These are phyloP conservation scores for Cutaneotrichosporon cyanovorans DNA, from an alignment of 1,284 basidiomycete species.

Conservation along the genomic window DNA sequence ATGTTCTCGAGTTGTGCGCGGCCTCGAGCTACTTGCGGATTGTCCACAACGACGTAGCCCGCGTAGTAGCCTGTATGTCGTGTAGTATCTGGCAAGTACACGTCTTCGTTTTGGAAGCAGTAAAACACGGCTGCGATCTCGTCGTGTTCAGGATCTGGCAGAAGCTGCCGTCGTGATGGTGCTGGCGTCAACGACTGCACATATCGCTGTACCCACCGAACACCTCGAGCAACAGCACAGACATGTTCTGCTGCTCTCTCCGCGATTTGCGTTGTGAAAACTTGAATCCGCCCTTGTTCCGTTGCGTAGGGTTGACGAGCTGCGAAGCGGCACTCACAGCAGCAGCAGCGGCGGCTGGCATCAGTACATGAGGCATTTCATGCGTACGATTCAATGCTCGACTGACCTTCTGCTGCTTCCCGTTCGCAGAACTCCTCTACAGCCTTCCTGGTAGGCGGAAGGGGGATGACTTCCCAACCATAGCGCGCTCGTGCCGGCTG, in stretches of 20 bases:
- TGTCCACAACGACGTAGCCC: slow-evolving; percentile 58
- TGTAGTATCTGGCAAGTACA: slow-evolving; percentile 46
- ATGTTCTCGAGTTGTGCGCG: slow-evolving; percentile 43
- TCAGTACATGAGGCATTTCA: no score
- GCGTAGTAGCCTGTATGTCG: slow-evolving; percentile 46
- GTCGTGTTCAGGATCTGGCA: slow-evolving; percentile 67
- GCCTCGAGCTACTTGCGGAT: slow-evolving; percentile 21
- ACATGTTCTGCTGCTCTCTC: slow-evolving; percentile 69
- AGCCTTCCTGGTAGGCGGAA: slow-evolving; percentile 53
- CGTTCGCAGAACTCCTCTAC: slow-evolving; percentile 52
- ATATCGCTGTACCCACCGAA: slow-evolving; percentile 54
- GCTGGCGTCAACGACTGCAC: slow-evolving; percentile 3
- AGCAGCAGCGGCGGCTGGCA: no score
- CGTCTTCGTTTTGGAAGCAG: slow-evolving; percentile 56
- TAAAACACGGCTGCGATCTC: slow-evolving; percentile 66
- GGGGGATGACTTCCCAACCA: slow-evolving; percentile 71
- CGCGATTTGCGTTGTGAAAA: slow-evolving; percentile 51
- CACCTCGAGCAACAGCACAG: slow-evolving; percentile 71
- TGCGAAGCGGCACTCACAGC: slow-evolving; percentile 36
- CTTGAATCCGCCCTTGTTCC: slow-evolving; percentile 61
- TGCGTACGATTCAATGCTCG: no score
- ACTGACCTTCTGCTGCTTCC: slow-evolving; percentile 24
- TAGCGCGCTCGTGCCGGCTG: slow-evolving; percentile 4
- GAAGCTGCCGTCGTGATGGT: slow-evolving; percentile 49
- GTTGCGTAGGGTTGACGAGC: slow-evolving; percentile 72